Percentiles rank a stretch among this genome's conserved stretches.
Evolutionary conservation across 352 stramenopile genomes (phyloP).

Genomic region (Globisporangium spiculum): DNA sequence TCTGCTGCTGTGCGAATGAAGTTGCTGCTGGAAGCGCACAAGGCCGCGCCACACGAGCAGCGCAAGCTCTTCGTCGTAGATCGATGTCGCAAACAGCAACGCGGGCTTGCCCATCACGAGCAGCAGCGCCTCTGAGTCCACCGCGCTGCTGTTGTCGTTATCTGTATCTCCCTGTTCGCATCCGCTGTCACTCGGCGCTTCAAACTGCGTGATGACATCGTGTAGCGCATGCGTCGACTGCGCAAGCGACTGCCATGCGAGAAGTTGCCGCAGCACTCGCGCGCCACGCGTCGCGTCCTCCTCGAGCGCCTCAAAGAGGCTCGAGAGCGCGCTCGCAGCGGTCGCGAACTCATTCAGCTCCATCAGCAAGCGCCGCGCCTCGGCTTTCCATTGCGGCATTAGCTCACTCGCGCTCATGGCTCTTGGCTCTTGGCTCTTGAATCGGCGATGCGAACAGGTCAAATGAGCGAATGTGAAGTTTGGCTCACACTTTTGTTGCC

Average conservation of each 20-base stretch:
- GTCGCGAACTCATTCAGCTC: constrained; percentile 64
- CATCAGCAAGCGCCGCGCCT: constrained; percentile 40
- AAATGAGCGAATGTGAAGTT: background rate
- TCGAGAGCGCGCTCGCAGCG: constrained; percentile 37
- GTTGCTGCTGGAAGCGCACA: constrained; percentile 42
- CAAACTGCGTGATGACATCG: constrained; percentile 36
- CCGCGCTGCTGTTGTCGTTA: constrained; percentile 10
- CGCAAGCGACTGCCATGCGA: constrained; percentile 42
- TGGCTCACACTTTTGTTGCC: background rate
- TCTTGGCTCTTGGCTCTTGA: background rate
- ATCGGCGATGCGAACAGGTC: background rate
- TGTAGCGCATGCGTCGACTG: constrained; percentile 22
- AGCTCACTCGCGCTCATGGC: background rate
- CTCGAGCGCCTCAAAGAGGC: constrained; percentile 40
- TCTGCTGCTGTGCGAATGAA: constrained; percentile 17
- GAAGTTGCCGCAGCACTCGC: constrained; percentile 37
- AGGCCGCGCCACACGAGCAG: constrained; percentile 59
- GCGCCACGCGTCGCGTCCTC: constrained; percentile 18
- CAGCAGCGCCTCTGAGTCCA: constrained; percentile 27
- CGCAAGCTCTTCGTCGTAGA: constrained; percentile 84
- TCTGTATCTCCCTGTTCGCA: constrained; percentile 4
- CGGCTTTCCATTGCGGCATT: constrained; percentile 19
- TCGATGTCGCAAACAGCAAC: constrained; percentile 75
- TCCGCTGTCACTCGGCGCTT: constrained; percentile 16
- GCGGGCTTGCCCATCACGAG: constrained; percentile 75